These are phyloP conservation scores for Trichoderma atroviride DNA, from an alignment of 2,329 filamentous ascomycete species.

Conservation along the genomic window DNA sequence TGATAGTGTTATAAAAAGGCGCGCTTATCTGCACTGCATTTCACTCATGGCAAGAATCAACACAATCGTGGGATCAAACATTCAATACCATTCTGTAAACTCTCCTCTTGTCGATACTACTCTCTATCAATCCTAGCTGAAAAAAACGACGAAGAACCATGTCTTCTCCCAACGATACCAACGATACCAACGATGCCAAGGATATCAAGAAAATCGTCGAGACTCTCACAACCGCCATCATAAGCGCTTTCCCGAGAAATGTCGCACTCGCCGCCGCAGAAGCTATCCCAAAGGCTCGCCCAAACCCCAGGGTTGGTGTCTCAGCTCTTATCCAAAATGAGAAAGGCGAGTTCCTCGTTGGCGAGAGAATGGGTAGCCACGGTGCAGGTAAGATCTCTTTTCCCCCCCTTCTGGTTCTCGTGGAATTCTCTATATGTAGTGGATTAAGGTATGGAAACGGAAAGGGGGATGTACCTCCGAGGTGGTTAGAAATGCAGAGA, in stretches of 20 bases:
- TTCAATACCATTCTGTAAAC: not conserved
- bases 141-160: not conserved
- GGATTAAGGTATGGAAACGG: not conserved
- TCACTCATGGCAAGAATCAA: not conserved
- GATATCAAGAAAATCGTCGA: no score
- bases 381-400: conserved; percentile 46
- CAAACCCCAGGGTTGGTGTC: conserved; percentile 46
- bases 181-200: no score
- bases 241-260: no score
- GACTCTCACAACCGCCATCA: no score
- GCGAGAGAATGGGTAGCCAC: conserved; percentile 52
- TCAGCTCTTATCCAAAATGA: conserved; percentile 49
- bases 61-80: not conserved
- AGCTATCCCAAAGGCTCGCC: conserved; percentile 36
- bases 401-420: not conserved
- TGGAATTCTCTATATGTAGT: not conserved
- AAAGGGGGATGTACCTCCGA: not conserved
- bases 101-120: not conserved
- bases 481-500: not conserved
- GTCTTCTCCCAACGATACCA: not conserved
- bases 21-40: not conserved
- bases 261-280: no score
- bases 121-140: not conserved
- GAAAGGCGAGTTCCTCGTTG: conserved; percentile 50
- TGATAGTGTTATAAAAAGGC: not conserved